These are phyloP conservation scores for Ustilago tritici DNA, from an alignment of 1,284 basidiomycete species.

Conservation along the genomic window DNA sequence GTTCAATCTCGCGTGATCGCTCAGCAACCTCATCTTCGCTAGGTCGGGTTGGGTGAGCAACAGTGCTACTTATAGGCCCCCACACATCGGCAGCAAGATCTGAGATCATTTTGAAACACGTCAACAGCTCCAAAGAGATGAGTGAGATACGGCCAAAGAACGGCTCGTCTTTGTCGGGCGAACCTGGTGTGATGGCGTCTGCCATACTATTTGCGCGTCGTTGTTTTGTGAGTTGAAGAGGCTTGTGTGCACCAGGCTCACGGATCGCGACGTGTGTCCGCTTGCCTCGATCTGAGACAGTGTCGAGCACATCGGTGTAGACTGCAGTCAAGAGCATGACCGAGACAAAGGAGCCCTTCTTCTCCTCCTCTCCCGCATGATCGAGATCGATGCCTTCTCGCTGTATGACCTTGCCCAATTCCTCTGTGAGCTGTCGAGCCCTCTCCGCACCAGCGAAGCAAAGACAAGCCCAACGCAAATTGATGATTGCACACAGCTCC, in stretches of 20 bases:
- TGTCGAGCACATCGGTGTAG: conserved; percentile 47
- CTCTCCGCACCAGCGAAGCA: conserved; percentile 48
- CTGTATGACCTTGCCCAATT: conserved; percentile 44
- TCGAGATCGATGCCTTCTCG: conserved; percentile 43
- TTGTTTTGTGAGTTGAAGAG: conserved; percentile 2
- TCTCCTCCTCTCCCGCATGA: conserved; percentile 39
- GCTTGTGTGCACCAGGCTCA: background rate
- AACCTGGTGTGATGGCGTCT: background rate
- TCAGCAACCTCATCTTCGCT: conserved; percentile 30
- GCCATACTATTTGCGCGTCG: conserved; percentile 6
- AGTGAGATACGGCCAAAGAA: conserved; percentile 43
- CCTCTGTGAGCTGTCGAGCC: conserved; percentile 38
- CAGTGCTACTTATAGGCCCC: conserved; percentile 28
- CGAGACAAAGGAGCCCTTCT: conserved; percentile 32
- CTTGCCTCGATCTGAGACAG: conserved; percentile 35
- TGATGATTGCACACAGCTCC: conserved; percentile 43
- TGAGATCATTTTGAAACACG: conserved; percentile 50
- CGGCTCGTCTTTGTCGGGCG: conserved; percentile 30
- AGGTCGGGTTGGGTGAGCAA: conserved; percentile 15
- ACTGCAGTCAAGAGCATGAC: conserved; percentile 47
- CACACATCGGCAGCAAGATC: conserved; percentile 54
- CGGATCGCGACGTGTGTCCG: conserved; percentile 32
- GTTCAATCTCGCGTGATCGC: conserved; percentile 38
- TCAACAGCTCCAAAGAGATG: conserved; percentile 42
- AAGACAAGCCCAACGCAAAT: conserved; percentile 47